Evolutionary conservation across 2,329 filamentous ascomycete species (phyloP), one percentile per base, ranked within the genome.

Genomic region (Moelleriella libera): DNA sequence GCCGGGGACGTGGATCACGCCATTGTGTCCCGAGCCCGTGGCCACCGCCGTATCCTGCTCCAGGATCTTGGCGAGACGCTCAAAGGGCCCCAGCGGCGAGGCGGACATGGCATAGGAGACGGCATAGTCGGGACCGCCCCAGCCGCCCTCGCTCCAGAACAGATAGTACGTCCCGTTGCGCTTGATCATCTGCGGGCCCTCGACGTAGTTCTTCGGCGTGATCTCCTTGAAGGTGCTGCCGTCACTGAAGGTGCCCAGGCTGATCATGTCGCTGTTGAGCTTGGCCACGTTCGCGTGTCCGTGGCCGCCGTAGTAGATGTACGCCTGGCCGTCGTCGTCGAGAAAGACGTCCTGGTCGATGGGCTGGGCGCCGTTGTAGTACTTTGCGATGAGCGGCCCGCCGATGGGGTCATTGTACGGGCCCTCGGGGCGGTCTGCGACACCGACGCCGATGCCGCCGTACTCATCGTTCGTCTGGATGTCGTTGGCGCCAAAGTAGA

Each of bases 401-500:
- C 62, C 62, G 6, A 66, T 44, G 0, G 61, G 57, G 46, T 67
- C 64, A 12, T 44, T 50, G 52, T 62, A 67, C 7, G 64, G 64
- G 0, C 64, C 64, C n/a, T 60, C 55, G 39, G 63, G 60, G 28
- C 32, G 54, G 42, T 65, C 58, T 43, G 60, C 57, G 4, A 63
- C 56, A 7, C 53, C 64, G 11, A 66, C 59, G 14, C 64, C 63
- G 44, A 67, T 63, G 30, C 66, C 63, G 4, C 63, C 64, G 21
- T 72, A 62, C 29, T 72, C 57, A 14, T 49, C 45, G 44, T 56
- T 47, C 29, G 50, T 44, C 58, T 66, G 65, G 43, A 69, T 67
- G 47, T 73, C 70, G 40, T 72, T 73, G 37, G 70, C 71, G 42
- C 62, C 68, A 51, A 73, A 74, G 56, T 74, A 74, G 47, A 74